A percentile compares a stretch with the other conserved stretches of the same genome.
These are phyloP conservation scores for Dothistroma septosporum DNA, from an alignment of 2,329 filamentous ascomycete species.

Conservation along the genomic window DNA sequence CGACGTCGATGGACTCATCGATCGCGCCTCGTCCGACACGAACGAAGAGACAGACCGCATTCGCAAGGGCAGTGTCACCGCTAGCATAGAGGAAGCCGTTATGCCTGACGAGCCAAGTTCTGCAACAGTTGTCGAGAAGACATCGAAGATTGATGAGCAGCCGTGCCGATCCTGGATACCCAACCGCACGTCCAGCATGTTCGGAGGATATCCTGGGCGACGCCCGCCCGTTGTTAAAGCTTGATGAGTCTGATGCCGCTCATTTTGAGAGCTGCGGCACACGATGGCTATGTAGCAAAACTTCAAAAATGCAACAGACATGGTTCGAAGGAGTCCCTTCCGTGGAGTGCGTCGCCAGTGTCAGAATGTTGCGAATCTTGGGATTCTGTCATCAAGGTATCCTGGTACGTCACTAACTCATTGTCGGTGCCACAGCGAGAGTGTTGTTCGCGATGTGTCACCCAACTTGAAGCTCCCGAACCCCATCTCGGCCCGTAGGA, in stretches of 20 bases:
- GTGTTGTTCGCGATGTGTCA: too few species aligned
- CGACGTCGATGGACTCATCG: slow-evolving; percentile 9
- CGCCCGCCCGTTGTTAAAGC: neutral
- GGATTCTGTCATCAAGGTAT: too few species aligned
- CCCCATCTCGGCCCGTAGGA: too few species aligned
- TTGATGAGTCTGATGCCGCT: neutral
- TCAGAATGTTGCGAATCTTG: too few species aligned
- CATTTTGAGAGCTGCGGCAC: neutral
- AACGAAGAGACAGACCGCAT: neutral
- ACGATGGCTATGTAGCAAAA: neutral
- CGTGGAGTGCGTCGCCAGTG: too few species aligned
- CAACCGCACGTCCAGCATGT: neutral
- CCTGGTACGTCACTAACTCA: too few species aligned
- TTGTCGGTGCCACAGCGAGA: too few species aligned
- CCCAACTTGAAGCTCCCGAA: too few species aligned
- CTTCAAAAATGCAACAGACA: neutral
- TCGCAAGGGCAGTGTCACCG: slow-evolving; percentile 9
- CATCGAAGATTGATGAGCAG: neutral
- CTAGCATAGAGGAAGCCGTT: slow-evolving; percentile 7
- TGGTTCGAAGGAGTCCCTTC: neutral
- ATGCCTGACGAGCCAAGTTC: slow-evolving; percentile 4
- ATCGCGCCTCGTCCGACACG: slow-evolving; percentile 3
- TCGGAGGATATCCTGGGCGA: neutral
- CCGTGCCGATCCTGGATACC: neutral
- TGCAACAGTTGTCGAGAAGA: neutral